Base-by-base conservation (phyloP, 345 rosid species). In the Physaria fendleri region DNA sequence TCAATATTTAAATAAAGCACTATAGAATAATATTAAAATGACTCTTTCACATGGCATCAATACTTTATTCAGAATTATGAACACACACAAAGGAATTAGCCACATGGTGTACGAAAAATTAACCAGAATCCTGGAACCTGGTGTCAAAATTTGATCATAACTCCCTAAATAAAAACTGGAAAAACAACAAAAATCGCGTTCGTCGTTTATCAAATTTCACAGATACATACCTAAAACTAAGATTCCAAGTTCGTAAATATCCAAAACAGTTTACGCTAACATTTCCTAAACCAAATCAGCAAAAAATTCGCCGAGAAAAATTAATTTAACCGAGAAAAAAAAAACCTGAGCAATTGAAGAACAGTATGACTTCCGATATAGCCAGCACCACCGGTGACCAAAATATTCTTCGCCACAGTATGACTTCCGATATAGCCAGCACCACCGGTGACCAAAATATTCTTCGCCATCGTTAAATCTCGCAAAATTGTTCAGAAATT, bases 381-480 rank as follows among this genome's bases (percentile, higher is more conserved):
- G 23, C 97, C 99, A 62, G 97, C 91, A 8, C 99, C 99, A 5
- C 99, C 99, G 46, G 91, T 89, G 12, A 92, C 97, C 37, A 92
- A 69, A 48, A 92, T 69, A 51, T 18, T 81, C 62, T 53, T 70
- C 44, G 74, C 64, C 93, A 78, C 79, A 27, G 35, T 30, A n/a
- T n/a, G n/a, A n/a, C n/a, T n/a, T n/a, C n/a, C n/a, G n/a, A n/a
- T n/a, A n/a, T n/a, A n/a, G n/a, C n/a, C n/a, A n/a, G n/a, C n/a
- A n/a, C n/a, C 39, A 13, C 24, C 21, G 1, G 11, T 6, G 17
- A 35, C 1, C 4, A 1, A 12, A n/a, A 33, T 1, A 2, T n/a
- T 2, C 2, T 18, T 45, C 11, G 13, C 0, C 35, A 10, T 18
- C 17, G 13, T 5, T 10, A 35, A 13, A 6, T 7, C 1, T 49